Percentiles rank a stretch among this genome's conserved stretches.
Evolutionary conservation across 129 eudicot genomes (phyloP).

Genomic region (Artemisia argyi): DNA sequence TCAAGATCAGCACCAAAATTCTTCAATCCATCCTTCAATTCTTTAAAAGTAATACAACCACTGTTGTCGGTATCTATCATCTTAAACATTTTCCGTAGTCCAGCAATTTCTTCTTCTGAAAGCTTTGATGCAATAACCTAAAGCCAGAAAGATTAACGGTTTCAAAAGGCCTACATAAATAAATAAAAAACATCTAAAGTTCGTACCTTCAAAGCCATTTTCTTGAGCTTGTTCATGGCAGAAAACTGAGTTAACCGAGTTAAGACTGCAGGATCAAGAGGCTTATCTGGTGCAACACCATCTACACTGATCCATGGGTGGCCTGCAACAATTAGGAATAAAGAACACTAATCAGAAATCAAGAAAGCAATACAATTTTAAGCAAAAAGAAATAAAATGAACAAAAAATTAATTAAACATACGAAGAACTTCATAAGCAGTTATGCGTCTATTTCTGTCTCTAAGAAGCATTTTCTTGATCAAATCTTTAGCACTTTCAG

Average conservation of each 20-base stretch:
- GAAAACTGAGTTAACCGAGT: slow-evolving; percentile 78
- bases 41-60: slow-evolving; percentile 67
- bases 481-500: slow-evolving; percentile 73
- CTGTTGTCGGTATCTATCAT: slow-evolving; percentile 63
- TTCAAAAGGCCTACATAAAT: background rate
- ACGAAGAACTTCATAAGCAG: slow-evolving; percentile 76
- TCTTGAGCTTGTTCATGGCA: slow-evolving; percentile 84
- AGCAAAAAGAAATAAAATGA: background rate
- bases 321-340: slow-evolving; percentile 36
- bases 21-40: slow-evolving; percentile 62
- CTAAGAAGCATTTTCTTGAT: slow-evolving; percentile 65
- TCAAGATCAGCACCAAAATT: slow-evolving; percentile 62
- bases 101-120: slow-evolving; percentile 73
- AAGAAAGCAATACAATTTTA: background rate
- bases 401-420: slow-evolving; percentile 26
- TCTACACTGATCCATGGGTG: slow-evolving; percentile 74
- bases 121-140: slow-evolving; percentile 72
- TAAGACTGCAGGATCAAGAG: slow-evolving; percentile 79
- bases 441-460: slow-evolving; percentile 57
- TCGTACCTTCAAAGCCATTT: slow-evolving; percentile 78
- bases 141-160: background rate
- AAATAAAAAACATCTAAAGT: background rate
- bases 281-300: slow-evolving; percentile 85
- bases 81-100: slow-evolving; percentile 63
- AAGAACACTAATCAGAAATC: slow-evolving; percentile 7